A percentile compares a stretch with the other conserved stretches of the same genome.
Evolutionary conservation across 768 basidiomycete genomes (phyloP).

Genomic region (Psilocybe azurescens): DNA sequence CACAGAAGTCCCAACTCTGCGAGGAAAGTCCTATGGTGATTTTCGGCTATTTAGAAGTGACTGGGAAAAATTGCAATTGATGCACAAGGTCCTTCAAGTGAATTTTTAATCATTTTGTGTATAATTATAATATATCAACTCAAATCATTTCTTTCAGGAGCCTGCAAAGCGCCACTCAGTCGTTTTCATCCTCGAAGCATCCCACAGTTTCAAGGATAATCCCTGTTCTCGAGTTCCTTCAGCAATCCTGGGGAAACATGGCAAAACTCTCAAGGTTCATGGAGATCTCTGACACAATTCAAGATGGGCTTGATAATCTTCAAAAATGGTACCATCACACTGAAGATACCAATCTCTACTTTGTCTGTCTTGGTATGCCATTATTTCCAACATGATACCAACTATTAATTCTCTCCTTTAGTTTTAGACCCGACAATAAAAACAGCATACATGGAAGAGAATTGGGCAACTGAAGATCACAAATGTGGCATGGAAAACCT

Average conservation of each 20-base stretch:
- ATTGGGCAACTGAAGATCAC: too few species aligned
- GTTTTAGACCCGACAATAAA: background rate
- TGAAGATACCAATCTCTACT: background rate
- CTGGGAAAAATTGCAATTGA: background rate
- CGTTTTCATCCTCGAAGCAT: background rate
- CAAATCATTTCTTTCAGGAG: background rate
- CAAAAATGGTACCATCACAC: background rate
- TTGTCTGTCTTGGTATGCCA: background rate
- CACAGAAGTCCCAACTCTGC: constrained; percentile 3
- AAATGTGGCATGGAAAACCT: too few species aligned
- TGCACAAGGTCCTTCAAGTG: constrained; percentile 6
- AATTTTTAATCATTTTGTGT: background rate
- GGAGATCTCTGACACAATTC: background rate
- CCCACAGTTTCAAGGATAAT: constrained; percentile 5
- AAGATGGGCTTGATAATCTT: background rate
- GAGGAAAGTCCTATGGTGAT: background rate
- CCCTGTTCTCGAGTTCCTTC: constrained; percentile 8
- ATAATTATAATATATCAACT: background rate
- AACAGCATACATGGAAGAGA: background rate
- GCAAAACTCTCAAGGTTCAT: background rate
- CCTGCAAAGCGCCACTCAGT: background rate
- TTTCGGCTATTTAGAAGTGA: background rate
- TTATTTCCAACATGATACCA: too few species aligned
- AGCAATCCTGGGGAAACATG: background rate
- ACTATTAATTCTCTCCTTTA: too few species aligned